These are phyloP conservation scores for Quillaja saponaria DNA, from an alignment of 306 rosid genomes.

Conservation along the genomic window DNA sequence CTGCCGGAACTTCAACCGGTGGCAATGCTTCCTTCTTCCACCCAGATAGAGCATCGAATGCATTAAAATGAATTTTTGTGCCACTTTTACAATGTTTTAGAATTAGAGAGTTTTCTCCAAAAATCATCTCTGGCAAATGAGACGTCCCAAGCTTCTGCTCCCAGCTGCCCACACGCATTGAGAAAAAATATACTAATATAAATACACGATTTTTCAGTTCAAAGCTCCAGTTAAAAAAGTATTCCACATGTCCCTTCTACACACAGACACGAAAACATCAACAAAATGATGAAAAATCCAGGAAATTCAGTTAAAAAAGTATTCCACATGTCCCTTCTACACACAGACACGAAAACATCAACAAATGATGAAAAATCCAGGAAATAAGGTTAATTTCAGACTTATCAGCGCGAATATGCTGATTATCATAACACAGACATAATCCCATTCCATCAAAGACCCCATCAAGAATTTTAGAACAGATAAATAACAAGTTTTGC, in stretches of 20 bases:
- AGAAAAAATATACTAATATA: conserved; percentile 13
- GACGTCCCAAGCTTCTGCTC: conserved; percentile 77
- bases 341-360: background rate
- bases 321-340: no score
- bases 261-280: background rate
- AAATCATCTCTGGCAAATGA: conserved; percentile 96
- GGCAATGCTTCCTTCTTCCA: conserved; percentile 98
- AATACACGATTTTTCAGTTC: background rate
- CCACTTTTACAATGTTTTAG: conserved; percentile 76
- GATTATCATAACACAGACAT: no score
- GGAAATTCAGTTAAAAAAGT: background rate
- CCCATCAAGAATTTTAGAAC: no score
- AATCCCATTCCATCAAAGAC: no score
- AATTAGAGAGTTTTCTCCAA: conserved; percentile 72
- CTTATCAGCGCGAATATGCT: no score
- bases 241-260: no score
- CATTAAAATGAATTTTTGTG: conserved; percentile 71
- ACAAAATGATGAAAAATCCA: background rate
- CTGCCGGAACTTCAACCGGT: conserved; percentile 96
- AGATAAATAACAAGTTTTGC: background rate
- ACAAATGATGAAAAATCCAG: background rate
- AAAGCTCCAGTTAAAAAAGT: background rate
- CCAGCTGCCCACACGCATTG: conserved; percentile 61
- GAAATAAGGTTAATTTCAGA: background rate
- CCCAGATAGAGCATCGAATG: conserved; percentile 85